These are phyloP conservation scores for Leccinum aurantiacum DNA, from an alignment of 768 basidiomycete genomes.

Conservation along the genomic window DNA sequence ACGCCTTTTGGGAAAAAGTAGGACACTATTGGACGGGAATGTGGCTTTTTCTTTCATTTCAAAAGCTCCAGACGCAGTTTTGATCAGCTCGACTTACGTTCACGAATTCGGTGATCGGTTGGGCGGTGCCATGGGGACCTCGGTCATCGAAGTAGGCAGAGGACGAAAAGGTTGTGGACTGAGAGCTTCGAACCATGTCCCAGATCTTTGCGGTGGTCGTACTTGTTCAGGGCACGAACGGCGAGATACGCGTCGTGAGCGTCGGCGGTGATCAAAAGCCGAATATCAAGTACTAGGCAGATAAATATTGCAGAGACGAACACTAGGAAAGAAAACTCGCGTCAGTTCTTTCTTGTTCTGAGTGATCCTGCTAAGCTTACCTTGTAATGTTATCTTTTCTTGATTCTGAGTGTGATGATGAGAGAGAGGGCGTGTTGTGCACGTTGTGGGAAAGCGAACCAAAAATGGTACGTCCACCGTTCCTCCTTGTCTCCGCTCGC, in stretches of 20 bases:
- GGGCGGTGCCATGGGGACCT: conserved; percentile 65
- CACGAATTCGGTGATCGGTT: conserved; percentile 77
- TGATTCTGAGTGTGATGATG: not conserved
- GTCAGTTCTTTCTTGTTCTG: not conserved
- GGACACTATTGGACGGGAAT: conserved; percentile 76
- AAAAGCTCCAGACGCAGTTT: conserved; percentile 4
- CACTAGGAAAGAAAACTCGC: not conserved
- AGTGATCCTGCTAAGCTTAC: not conserved
- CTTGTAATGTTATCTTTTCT: not conserved
- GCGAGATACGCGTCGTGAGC: not conserved
- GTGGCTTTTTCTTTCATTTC: conserved; percentile 28
- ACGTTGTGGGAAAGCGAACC: not conserved
- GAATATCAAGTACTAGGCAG: not conserved
- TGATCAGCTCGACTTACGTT: conserved; percentile 51
- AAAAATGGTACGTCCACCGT: not conserved
- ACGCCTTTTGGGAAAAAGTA: conserved; percentile 96
- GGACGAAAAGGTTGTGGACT: conserved; percentile 64
- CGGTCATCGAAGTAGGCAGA: conserved; percentile 76
- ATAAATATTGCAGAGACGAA: not conserved
- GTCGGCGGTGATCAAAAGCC: not conserved
- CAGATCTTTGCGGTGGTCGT: not conserved
- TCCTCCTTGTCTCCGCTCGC: not conserved
- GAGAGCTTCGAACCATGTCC: conserved; percentile 38
- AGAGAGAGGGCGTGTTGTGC: not conserved
- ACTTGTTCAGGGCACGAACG: not conserved